Base-by-base conservation (phyloP, 2,329 filamentous ascomycete genomes). In the Aspergillus sp. region DNA sequence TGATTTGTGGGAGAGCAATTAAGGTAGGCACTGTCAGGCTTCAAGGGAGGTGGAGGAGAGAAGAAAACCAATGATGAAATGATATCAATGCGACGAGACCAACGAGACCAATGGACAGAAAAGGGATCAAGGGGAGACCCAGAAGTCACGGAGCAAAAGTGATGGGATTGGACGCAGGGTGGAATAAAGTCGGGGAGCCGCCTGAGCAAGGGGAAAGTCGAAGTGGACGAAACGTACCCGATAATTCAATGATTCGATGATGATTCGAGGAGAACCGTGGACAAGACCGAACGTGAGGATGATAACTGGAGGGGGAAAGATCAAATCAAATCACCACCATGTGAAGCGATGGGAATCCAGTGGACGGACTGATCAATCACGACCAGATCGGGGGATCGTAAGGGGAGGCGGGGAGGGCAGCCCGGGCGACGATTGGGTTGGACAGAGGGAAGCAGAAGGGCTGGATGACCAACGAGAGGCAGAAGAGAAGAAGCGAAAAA, bases 401-500 rank as follows among this genome's bases (percentile, higher is more conserved):
- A 50, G 32, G 41, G 17, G 14, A 30, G 22, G 32, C 38, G 32
- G 40, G 16, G 22, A 16, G 35, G 35, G 8, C 35, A 38, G 35
- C 35, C 10, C 10, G 41, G 40, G 19, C 19, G 33, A 38, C 42
- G 48, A 50, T 50, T 50, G 48, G 48, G 33, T 50, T 44, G 47
- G 22, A 26, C 17, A 6, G 40, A 24, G 42, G 14, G 24, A 32
- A 24, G 13, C 22, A n/a, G n/a, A 45, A 43, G 19, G 30, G 32
- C 9, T 55, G 61, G 65, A 69, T 65, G 64, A 70, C 69, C 70
- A 72, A 72, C 70, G 69, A 72, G 69, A 71, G 62, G 61, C 59
- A 67, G 66, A 68, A 70, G 65, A 66, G 60, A 66, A 60, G 62
- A 69, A 66, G 26, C 45, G 60, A 65, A 57, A 63, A 65, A 65